These are phyloP conservation scores for Waitea zeae DNA, from an alignment of 1,284 basidiomycete species.

Conservation along the genomic window DNA sequence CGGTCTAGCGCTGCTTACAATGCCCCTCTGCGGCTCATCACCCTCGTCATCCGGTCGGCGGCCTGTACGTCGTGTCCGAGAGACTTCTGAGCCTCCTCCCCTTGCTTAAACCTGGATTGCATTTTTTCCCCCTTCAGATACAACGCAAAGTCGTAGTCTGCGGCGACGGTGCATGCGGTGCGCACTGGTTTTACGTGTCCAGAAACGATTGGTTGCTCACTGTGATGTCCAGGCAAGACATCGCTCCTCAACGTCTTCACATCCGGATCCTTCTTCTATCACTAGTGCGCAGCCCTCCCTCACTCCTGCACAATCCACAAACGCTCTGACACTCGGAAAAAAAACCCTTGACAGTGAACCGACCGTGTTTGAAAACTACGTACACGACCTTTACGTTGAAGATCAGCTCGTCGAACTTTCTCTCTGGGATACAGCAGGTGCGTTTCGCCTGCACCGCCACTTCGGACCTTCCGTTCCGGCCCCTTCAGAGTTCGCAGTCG, in stretches of 20 bases:
- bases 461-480: too few species aligned
- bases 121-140: too few species aligned
- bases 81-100: too few species aligned
- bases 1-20: too few species aligned
- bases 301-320: too few species aligned
- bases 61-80: too few species aligned
- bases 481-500: not conserved
- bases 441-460: slow-evolving; percentile 12
- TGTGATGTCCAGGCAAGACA: slow-evolving; percentile 40
- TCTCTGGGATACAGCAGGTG: slow-evolving; percentile 94
- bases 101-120: slow-evolving; percentile 2
- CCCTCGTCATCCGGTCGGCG: too few species aligned
- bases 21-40: too few species aligned
- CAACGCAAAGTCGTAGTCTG: slow-evolving; percentile 68
- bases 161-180: slow-evolving; percentile 87
- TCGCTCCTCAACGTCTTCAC: slow-evolving; percentile 76
- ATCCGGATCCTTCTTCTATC: slow-evolving; percentile 74
- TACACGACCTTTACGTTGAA: slow-evolving; percentile 72
- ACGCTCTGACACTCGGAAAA: not conserved
- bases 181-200: slow-evolving; percentile 10
- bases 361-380: slow-evolving; percentile 88
- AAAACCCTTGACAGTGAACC: slow-evolving; percentile 31
- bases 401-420: slow-evolving; percentile 78
- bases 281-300: slow-evolving; percentile 50
- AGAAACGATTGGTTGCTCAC: slow-evolving; percentile 1